Base-by-base conservation (phyloP, 805 yeast species). In the Suhomyces sp. region DNA sequence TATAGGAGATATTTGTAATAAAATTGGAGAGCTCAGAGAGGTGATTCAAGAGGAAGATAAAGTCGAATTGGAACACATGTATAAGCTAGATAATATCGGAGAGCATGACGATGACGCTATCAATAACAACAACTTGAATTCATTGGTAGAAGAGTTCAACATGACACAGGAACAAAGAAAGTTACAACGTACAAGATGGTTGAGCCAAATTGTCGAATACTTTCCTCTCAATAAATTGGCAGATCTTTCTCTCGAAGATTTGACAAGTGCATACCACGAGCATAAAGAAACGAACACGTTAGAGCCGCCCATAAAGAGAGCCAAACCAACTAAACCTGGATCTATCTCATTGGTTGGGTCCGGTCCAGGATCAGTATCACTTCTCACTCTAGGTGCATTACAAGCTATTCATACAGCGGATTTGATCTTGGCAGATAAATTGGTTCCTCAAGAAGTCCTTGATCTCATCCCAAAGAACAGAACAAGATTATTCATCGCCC, bases 141-240 rank as follows among this genome's bases (percentile, higher is more conserved):
- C 69, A 19, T 69, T 86, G 28, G 78, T 83, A 5, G 63, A 71
- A 15, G 88, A 82, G 46, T 76, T 77, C 46, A 67, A 70, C 38
- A 72, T 71, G 73, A 63, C 74, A 6, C 71, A 65, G 38, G 70
- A 72, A 35, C 72, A 76, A 35, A 65, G 67, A 43, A 77, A 72
- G 42, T 53, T 68, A 22, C 79, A 79, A 50, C 69, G 93, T 48
- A 70, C 87, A 18, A 72, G 95, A 50, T 91, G 96, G 95, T 63
- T 90, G 35, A 76, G 88, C 2, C 97, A 90, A 53, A 76, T 88
- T 34, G 91, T 91, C 33, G 97, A 90, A 50, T 90, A 91, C 56
- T 90, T 77, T 51, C 98, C 98, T 3, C 65, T 90, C 28, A 63
- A 67, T 6, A 72, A 76, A 48, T 68, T 90, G 25, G 80, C 82